phyloP scores from a whole-genome alignment of 2,329 filamentous ascomycete genomes.

The Stachybotrys echinatus region DNA sequence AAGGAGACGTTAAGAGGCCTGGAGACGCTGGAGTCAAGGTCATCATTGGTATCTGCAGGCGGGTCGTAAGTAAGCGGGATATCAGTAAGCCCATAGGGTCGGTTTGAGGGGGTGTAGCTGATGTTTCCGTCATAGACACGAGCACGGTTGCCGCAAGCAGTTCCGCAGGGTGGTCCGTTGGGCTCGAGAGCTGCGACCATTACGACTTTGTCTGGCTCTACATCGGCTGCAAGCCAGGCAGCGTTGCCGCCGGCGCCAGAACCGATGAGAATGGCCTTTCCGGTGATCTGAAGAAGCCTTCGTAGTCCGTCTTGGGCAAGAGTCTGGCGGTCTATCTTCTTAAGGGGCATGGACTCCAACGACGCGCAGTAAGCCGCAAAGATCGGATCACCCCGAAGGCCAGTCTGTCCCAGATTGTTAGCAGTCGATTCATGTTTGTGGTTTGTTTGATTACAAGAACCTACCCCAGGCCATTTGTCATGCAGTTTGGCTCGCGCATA shows the following conservation, averaged over 20 bases:
- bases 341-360: slow-evolving; percentile 28
- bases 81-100: slow-evolving; percentile 34
- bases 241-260: slow-evolving; percentile 44
- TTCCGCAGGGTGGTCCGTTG: slow-evolving; percentile 43
- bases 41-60: slow-evolving; percentile 13
- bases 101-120: slow-evolving; percentile 18
- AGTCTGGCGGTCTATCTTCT: slow-evolving; percentile 21
- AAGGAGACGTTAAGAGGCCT: slow-evolving; percentile 11
- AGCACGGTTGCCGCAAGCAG: slow-evolving; percentile 4
- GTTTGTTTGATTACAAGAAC: slow-evolving; percentile 3
- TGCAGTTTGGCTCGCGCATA: slow-evolving; percentile 23
- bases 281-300: slow-evolving; percentile 36
- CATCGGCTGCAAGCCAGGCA: slow-evolving; percentile 43
- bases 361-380: slow-evolving; percentile 45
- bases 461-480: slow-evolving; percentile 33
- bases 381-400: slow-evolving; percentile 32
- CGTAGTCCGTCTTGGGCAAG: slow-evolving; percentile 28
- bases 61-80: slow-evolving; percentile 37
- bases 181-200: slow-evolving; percentile 49
- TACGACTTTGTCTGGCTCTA: slow-evolving; percentile 38
- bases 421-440: too few relatives aligned
- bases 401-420: slow-evolving; percentile 17
- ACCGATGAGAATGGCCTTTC: slow-evolving; percentile 37
- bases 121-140: slow-evolving; percentile 15
- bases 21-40: slow-evolving; percentile 2